These are phyloP conservation scores for Boletus pseudopeckii DNA, from an alignment of 768 basidiomycete genomes.

Conservation along the genomic window DNA sequence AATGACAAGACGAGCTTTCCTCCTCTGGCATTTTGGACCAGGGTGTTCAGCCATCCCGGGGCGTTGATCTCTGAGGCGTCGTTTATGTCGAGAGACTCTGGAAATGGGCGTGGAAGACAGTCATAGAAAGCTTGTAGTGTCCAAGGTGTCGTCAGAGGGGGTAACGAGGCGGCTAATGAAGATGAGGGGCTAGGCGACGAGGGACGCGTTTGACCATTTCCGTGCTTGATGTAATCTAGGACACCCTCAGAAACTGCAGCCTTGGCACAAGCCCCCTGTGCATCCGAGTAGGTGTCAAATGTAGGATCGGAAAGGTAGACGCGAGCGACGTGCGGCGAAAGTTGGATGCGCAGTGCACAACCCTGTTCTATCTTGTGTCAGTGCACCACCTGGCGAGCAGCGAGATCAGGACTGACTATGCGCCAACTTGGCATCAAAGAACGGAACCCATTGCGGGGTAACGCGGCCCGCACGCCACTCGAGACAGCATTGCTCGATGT, in stretches of 20 bases:
- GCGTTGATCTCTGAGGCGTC: slow-evolving; percentile 52
- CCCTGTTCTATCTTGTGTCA: slow-evolving; percentile 42
- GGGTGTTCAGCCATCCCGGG: slow-evolving; percentile 49
- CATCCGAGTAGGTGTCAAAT: slow-evolving; percentile 40
- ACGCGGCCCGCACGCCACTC: slow-evolving; percentile 54
- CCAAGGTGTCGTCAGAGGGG: slow-evolving; percentile 23
- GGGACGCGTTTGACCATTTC: slow-evolving; percentile 48
- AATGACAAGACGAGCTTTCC: slow-evolving; percentile 42
- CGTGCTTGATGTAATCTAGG: slow-evolving; percentile 55
- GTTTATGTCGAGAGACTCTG: slow-evolving; percentile 47
- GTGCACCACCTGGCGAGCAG: not conserved
- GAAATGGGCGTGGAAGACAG: slow-evolving; percentile 61
- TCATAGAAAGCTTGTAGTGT: slow-evolving; percentile 60
- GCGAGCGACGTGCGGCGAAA: slow-evolving; percentile 47
- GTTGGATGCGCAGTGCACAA: slow-evolving; percentile 52
- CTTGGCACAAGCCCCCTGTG: slow-evolving; percentile 52
- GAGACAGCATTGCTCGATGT: slow-evolving; percentile 53
- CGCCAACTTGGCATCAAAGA: slow-evolving; percentile 43
- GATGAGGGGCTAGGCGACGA: slow-evolving; percentile 17
- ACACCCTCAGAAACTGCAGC: slow-evolving; percentile 52
- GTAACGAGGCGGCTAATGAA: slow-evolving; percentile 1
- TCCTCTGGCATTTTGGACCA: slow-evolving; percentile 52
- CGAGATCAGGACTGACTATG: slow-evolving; percentile 36
- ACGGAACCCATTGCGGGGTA: slow-evolving; percentile 50
- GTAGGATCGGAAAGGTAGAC: slow-evolving; percentile 50